phyloP scores from a whole-genome alignment of 345 rosid genomes.

The Schrenkiella parvula region DNA sequence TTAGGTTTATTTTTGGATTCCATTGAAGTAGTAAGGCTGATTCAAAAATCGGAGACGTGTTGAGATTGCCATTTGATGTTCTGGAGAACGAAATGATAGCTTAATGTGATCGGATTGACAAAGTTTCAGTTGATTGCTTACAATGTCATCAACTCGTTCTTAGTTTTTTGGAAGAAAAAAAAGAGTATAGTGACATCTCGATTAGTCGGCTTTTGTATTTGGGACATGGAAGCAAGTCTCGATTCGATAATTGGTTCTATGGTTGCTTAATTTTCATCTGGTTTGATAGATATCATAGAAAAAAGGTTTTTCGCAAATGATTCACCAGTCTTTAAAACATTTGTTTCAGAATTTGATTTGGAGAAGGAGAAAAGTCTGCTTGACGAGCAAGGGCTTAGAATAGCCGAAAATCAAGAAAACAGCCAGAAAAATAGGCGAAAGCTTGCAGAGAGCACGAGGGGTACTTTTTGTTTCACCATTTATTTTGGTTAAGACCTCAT shows the following conservation, averaged over 20 bases:
- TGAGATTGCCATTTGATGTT: conserved; percentile 1
- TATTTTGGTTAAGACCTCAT: background rate
- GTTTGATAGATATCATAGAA: background rate
- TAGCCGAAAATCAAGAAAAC: conserved; percentile 96
- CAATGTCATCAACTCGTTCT: background rate
- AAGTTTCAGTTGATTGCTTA: background rate
- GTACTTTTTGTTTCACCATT: conserved; percentile 36
- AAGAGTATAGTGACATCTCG: background rate
- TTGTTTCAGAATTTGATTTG: conserved; percentile 68
- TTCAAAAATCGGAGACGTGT: conserved; percentile 6
- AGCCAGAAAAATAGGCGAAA: conserved; percentile 91
- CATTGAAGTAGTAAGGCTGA: conserved; percentile 5
- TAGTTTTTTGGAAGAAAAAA: background rate
- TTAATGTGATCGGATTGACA: conserved; percentile 15
- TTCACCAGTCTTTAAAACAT: background rate
- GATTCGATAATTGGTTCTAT: background rate
- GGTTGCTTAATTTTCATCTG: background rate
- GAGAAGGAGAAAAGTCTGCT: conserved; percentile 85
- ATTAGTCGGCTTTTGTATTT: background rate
- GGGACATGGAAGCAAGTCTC: background rate
- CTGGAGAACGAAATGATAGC: conserved; percentile 7
- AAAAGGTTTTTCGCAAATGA: background rate
- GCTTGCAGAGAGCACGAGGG: conserved; percentile 98
- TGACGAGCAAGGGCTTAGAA: conserved; percentile 93
- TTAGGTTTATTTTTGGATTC: conserved; percentile 1